phyloP scores from a whole-genome alignment of 2,329 filamentous ascomycete genomes.

The Diaporthe caulivora region DNA sequence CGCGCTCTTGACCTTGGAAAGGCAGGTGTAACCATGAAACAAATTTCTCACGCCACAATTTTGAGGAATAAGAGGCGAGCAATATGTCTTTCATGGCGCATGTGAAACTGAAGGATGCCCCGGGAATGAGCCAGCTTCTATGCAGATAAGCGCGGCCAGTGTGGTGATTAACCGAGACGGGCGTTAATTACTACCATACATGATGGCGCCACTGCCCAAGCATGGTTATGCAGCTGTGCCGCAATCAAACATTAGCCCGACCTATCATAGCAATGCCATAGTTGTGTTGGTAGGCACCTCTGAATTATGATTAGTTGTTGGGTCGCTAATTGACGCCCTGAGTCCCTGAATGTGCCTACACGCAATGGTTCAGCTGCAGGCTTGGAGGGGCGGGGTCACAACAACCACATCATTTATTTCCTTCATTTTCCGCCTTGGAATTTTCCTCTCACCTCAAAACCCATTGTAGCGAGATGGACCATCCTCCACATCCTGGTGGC shows the following conservation, averaged over 20 bases:
- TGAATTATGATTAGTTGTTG: not conserved
- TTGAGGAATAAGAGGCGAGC: not conserved
- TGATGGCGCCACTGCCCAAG: not conserved
- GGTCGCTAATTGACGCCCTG: not conserved
- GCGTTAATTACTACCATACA: not conserved
- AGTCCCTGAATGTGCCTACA: not conserved
- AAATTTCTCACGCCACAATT: not conserved
- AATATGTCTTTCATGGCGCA: not conserved
- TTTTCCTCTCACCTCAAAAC: not conserved
- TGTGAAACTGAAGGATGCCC: not conserved
- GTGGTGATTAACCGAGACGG: not conserved
- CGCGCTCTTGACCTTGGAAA: too few relatives aligned
- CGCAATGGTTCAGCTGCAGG: not conserved
- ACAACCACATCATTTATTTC: not conserved
- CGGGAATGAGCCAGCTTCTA: not conserved
- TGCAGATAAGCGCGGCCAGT: not conserved
- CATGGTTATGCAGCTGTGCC: not conserved
- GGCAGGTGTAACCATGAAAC: too few relatives aligned
- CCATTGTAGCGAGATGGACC: not conserved
- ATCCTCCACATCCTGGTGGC: not conserved
- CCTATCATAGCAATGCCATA: conserved; percentile 1
- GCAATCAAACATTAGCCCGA: not conserved
- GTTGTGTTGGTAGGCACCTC: not conserved
- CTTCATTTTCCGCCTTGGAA: not conserved
- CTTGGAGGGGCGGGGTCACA: not conserved